Percentiles rank a stretch among this genome's conserved stretches.
Conservation (phyloP, 2,329 filamentous ascomycete genomes). For the Biscogniauxia marginata region DNA sequence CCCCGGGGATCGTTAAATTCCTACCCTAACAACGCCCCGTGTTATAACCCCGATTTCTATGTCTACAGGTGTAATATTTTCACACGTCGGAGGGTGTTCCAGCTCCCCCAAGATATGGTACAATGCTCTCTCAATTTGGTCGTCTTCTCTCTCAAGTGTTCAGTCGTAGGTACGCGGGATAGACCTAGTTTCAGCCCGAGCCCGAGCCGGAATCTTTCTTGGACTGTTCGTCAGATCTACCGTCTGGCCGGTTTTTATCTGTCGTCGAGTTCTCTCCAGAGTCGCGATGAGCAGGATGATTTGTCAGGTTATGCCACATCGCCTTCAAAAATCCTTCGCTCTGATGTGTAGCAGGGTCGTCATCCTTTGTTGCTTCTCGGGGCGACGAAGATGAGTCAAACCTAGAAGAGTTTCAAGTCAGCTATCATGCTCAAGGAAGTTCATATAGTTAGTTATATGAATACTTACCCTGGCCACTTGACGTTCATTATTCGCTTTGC, state of each 20-base stretch:
- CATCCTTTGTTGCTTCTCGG: conserved; percentile 29
- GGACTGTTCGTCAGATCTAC: conserved; percentile 26
- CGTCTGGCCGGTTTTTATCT: conserved; percentile 19
- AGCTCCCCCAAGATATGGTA: conserved; percentile 26
- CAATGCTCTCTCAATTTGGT: conserved; percentile 33
- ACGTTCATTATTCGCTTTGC: conserved; percentile 93
- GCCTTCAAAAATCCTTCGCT: conserved; percentile 90
- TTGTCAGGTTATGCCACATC: conserved; percentile 90
- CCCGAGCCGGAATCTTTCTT: conserved; percentile 28
- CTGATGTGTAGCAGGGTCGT: conserved; percentile 55
- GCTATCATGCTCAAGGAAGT: conserved; percentile 1
- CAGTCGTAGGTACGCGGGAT: background rate
- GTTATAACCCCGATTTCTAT: conserved; percentile 22
- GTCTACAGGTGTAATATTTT: conserved; percentile 16
- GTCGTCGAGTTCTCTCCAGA: conserved; percentile 26
- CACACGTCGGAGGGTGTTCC: conserved; percentile 8
- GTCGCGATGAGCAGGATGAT: conserved; percentile 59
- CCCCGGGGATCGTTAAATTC: conserved; percentile 15
- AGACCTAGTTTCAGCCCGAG: conserved; percentile 21
- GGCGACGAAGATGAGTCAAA: conserved; percentile 16
- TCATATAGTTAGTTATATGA: background rate
- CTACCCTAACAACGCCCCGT: conserved; percentile 26
- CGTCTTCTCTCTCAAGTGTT: background rate
- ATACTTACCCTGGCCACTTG: conserved; percentile 50
- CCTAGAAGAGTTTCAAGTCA: conserved; percentile 15